These are phyloP conservation scores for Stachybotrys elegans DNA, from an alignment of 2,329 filamentous ascomycete genomes.

Conservation along the genomic window DNA sequence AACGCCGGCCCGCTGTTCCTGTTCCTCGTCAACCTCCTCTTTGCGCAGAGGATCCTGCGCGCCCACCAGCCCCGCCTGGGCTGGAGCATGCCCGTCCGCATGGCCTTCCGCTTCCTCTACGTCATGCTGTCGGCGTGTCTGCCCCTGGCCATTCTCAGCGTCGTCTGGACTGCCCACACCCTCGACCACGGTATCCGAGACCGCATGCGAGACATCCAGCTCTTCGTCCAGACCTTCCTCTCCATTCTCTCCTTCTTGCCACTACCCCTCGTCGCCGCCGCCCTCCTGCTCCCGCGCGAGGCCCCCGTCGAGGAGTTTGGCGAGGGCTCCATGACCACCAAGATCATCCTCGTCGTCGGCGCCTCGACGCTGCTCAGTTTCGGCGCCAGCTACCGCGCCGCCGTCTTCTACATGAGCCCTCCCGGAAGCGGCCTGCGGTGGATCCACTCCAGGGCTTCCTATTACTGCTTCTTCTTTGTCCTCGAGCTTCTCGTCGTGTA, in stretches of 20 bases:
- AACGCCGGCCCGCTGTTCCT: conserved; percentile 70
- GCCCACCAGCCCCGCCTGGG: conserved; percentile 67
- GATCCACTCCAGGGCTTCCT: conserved; percentile 67
- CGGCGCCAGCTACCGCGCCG: conserved; percentile 65
- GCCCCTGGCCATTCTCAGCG: conserved; percentile 59
- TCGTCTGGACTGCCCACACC: conserved; percentile 64
- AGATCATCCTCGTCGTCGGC: conserved; percentile 59
- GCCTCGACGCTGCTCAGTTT: conserved; percentile 57
- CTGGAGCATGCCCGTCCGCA: conserved; percentile 53
- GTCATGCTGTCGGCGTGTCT: conserved; percentile 53
- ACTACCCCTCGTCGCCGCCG: conserved; percentile 47
- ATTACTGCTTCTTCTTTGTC: conserved; percentile 75
- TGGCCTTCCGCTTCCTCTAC: conserved; percentile 54
- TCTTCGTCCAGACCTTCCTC: conserved; percentile 62
- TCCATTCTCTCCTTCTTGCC: conserved; percentile 54
- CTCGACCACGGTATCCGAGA: conserved; percentile 42
- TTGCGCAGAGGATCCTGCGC: conserved; percentile 69
- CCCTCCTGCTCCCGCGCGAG: conserved; percentile 43
- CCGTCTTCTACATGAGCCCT: conserved; percentile 48
- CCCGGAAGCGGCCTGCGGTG: conserved; percentile 54
- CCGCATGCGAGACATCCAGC: conserved; percentile 59
- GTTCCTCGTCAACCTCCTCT: conserved; percentile 74
- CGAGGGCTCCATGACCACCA: conserved; percentile 59
- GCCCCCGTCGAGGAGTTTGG: conserved; percentile 49
- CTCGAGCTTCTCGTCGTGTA: conserved; percentile 68